Evolutionary conservation across 306 rosid species (phyloP).

Genomic region (Prunus dulcis): DNA sequence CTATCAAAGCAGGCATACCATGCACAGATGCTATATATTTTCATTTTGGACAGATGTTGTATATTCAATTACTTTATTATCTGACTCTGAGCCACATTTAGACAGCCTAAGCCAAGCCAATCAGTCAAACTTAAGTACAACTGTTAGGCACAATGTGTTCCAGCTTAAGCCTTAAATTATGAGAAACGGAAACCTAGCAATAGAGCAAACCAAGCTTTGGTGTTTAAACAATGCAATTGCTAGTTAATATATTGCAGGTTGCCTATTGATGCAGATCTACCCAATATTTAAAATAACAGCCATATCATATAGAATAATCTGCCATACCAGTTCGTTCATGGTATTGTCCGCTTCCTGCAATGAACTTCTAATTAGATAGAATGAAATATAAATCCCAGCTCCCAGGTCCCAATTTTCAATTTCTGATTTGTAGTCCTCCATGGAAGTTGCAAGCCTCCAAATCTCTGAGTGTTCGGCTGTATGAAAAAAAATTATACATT

Average conservation of each 20-base stretch:
- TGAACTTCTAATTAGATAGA: conserved; percentile 67
- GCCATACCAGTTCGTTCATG: conserved; percentile 62
- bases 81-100: not conserved
- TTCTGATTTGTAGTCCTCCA: conserved; percentile 92
- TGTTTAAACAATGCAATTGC: not conserved
- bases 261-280: not conserved
- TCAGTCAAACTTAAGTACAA: not conserved
- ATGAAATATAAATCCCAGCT: conserved; percentile 87
- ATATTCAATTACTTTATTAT: not conserved
- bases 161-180: conserved; percentile 3
- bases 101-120: not conserved
- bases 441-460: conserved; percentile 76
- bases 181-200: conserved; percentile 2
- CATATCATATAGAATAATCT: conserved; percentile 1
- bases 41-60: not conserved
- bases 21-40: too few species aligned
- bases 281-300: not conserved
- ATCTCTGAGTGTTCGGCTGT: conserved; percentile 77
- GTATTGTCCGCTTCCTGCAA: conserved; percentile 59
- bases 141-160: conserved; percentile 5
- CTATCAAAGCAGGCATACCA: not conserved
- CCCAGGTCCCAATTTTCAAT: conserved; percentile 98
- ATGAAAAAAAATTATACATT: conserved; percentile 19
- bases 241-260: not conserved
- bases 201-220: not conserved